Percentiles rank a stretch among this genome's conserved stretches.
Conservation (phyloP, 1,284 basidiomycete species). For the Inonotus hispidus region DNA sequence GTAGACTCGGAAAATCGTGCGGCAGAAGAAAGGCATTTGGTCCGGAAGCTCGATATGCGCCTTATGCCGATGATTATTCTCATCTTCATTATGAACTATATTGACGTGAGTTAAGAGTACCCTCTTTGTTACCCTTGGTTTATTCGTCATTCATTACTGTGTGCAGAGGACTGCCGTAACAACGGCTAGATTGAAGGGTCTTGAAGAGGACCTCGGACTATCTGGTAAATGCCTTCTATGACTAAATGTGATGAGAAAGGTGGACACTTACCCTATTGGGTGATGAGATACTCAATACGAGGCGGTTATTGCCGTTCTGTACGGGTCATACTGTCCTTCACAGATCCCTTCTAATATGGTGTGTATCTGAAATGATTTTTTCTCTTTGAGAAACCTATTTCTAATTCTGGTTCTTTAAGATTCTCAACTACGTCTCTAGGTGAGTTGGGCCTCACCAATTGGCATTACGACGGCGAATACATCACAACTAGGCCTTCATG, state of each 20-base stretch:
- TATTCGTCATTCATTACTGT: background rate
- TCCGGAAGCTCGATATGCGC: conserved; percentile 53
- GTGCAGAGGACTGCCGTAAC: conserved; percentile 53
- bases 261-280: no score
- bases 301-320: conserved; percentile 53
- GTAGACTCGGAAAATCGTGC: conserved; percentile 31
- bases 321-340: conserved; percentile 54
- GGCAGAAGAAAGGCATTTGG: conserved; percentile 36
- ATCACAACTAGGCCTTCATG: conserved; percentile 43
- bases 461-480: background rate
- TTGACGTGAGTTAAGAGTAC: conserved; percentile 43
- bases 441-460: background rate
- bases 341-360: conserved; percentile 68
- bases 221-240: conserved; percentile 33
- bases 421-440: conserved; percentile 27
- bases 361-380: background rate
- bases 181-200: conserved; percentile 54
- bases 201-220: conserved; percentile 51
- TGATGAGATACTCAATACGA: conserved; percentile 48
- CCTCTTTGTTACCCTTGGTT: background rate
- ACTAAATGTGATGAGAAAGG: no score
- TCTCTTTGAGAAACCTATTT: background rate
- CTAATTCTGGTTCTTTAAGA: background rate
- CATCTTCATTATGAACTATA: conserved; percentile 67
- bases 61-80: conserved; percentile 57